phyloP scores from a whole-genome alignment of 2,329 filamentous ascomycete species.

The Diaporthe sp. region DNA sequence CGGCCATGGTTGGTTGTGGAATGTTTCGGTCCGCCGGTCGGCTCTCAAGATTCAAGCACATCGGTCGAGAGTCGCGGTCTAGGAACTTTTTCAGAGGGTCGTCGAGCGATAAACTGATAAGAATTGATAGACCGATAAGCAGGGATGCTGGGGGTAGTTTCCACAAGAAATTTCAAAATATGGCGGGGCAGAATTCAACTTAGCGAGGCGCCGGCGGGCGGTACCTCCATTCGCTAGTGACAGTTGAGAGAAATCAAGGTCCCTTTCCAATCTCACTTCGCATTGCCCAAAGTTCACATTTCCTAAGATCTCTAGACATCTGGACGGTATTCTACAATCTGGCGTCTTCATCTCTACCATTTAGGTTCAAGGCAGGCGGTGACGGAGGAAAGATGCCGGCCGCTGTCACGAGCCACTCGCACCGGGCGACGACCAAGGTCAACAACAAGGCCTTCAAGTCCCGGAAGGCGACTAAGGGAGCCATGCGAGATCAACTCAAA shows the following conservation, averaged over 20 bases:
- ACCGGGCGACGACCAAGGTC: conserved; percentile 92
- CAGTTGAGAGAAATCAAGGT: background rate
- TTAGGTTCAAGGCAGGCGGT: conserved; percentile 87
- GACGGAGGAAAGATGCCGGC: conserved; percentile 79
- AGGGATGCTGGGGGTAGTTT: background rate
- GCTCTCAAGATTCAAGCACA: background rate
- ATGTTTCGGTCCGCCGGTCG: background rate
- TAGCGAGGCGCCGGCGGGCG: background rate
- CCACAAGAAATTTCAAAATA: conserved; percentile 37
- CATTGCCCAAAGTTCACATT: background rate
- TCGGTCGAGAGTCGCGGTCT: background rate
- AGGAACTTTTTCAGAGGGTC: conserved; percentile 37
- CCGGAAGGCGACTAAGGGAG: conserved; percentile 88
- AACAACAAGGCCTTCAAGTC: conserved; percentile 94
- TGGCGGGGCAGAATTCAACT: conserved; percentile 33
- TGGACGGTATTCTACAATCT: conserved; percentile 58
- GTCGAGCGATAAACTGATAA: conserved; percentile 6
- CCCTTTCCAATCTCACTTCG: background rate
- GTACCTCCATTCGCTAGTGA: background rate
- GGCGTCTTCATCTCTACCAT: conserved; percentile 76
- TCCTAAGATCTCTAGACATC: background rate
- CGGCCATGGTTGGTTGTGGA: conserved; percentile 49
- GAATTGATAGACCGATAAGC: conserved; percentile 19
- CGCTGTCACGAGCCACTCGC: conserved; percentile 80
- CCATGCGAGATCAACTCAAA: conserved; percentile 87